Evolutionary conservation across 208 protist species (phyloP).

Genomic region (Trichomonas vaginalis): DNA sequence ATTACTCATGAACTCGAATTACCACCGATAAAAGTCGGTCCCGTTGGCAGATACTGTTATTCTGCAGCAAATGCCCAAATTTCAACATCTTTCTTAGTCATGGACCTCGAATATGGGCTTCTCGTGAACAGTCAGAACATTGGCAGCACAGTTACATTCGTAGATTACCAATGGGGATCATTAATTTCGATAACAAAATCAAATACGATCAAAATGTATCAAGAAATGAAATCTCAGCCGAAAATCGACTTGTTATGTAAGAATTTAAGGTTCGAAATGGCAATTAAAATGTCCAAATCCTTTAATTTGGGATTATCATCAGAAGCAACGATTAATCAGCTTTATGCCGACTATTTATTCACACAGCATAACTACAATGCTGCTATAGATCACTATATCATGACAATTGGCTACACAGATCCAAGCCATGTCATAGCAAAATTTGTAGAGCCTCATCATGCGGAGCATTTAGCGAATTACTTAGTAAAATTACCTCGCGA

Average conservation of each 20-base stretch:
- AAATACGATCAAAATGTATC: neutral
- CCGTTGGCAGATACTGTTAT: neutral
- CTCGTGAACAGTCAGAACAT: neutral
- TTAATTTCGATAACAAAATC: neutral
- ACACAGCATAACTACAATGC: neutral
- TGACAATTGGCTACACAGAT: neutral
- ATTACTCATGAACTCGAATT: neutral
- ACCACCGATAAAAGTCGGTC: neutral
- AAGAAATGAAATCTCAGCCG: neutral
- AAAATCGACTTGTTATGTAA: neutral
- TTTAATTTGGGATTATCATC: neutral
- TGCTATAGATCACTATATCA: conserved; percentile 6
- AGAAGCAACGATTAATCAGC: neutral
- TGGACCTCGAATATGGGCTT: neutral
- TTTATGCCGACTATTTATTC: neutral
- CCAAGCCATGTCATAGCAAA: neutral
- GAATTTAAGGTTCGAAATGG: neutral
- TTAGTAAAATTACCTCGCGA: neutral
- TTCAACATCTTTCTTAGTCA: neutral
- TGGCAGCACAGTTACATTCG: neutral
- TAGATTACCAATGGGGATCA: neutral
- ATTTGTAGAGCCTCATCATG: conserved; percentile 3
- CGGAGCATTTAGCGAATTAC: neutral
- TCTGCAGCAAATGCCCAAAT: neutral
- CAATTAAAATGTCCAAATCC: neutral